Conservation (phyloP, 306 rosid species). For the Medicago lupulina region DNA sequence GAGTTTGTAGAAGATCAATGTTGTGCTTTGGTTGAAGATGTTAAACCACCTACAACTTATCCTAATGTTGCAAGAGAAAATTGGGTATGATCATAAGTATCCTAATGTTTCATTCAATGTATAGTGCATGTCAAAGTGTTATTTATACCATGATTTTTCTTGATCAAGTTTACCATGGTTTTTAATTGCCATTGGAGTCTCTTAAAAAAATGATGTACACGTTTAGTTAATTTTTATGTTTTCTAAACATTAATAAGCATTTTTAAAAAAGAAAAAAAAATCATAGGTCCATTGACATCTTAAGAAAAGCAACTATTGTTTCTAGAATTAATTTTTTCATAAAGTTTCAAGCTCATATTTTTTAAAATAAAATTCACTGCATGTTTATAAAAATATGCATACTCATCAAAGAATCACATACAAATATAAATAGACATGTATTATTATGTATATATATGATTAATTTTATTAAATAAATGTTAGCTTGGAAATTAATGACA, state of each 20-base stretch:
- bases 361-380: not conserved
- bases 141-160: no score
- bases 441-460: not conserved
- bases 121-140: not conserved
- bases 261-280: no score
- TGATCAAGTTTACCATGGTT: no score
- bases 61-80: conserved; percentile 48
- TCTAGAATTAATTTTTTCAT: not conserved
- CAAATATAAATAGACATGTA: not conserved
- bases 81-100: conserved; percentile 48
- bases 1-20: conserved; percentile 57
- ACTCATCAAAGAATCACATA: not conserved
- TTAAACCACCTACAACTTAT: conserved; percentile 48
- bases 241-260: not conserved
- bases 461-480: not conserved
- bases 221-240: not conserved
- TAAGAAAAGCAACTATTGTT: not conserved
- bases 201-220: not conserved
- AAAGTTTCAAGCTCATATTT: not conserved
- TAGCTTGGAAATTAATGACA: conserved; percentile 36
- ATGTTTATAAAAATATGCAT: not conserved
- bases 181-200: no score
- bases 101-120: conserved; percentile 1
- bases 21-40: conserved; percentile 56
- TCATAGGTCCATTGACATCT: not conserved